Base-by-base conservation (phyloP, 768 basidiomycete genomes). In the Boletus insuetus region DNA sequence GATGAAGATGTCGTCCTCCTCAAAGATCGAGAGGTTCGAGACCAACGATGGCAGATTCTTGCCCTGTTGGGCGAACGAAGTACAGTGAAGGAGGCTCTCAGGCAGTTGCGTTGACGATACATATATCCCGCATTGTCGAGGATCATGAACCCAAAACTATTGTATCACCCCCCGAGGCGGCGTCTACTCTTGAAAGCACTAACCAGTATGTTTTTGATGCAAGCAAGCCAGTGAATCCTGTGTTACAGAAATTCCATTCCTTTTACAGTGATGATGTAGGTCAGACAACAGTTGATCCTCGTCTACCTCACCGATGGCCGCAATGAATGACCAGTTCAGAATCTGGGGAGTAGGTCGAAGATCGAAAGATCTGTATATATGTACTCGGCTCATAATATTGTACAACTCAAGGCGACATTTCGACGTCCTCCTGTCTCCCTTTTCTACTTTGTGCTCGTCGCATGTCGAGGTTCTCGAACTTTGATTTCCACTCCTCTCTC, bases 41-140 rank as follows among this genome's bases (percentile, higher is more conserved):
- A 91, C 71, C 82, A 83, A 55, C 73, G 84, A 39, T 89, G 87
- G 87, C 89, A 91, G 65, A 79, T 90, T 34, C 78, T 91, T 60
- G 88, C 89, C 46, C 72, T 92, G 24, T 75, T 91, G 14, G 82
- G 79, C 10, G 85, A 92, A 64, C 73, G 89, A 55, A 91, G 89
- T 66, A 81, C 86, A 8, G 80, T 91, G 34, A 82, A 82, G 61
- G 86, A 87, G 49, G 79, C 75, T 20, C 67, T 81, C 46, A 74
- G 78, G 61, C 72, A 75, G 54, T 58, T 72, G 58, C 66, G 67
- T 26, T 74, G 64, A 42, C 19, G 17, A 54, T 44, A 39, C 40
- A 7, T 22, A 14, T 35, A 7, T 22, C 20, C 26, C 14, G n/a
- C 22, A 20, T 50, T 31, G 35, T 22, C 37, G 12, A 42, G 16